phyloP scores from a whole-genome alignment of 2,329 filamentous ascomycete species.

The Diaporthe vexans region DNA sequence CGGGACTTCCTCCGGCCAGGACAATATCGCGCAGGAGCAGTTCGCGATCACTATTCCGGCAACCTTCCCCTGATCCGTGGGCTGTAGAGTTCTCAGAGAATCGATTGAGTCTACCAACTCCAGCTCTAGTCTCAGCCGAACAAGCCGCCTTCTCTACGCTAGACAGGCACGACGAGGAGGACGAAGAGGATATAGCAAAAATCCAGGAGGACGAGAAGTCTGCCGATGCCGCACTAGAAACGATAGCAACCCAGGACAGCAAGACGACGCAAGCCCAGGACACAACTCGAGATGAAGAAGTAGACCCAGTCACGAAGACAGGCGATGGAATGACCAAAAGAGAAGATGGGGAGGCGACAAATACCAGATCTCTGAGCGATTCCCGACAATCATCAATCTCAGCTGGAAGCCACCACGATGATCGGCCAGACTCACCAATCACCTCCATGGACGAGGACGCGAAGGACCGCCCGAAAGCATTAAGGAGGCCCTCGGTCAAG shows the following conservation, averaged over 20 bases:
- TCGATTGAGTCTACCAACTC: constrained; percentile 35
- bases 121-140: constrained; percentile 38
- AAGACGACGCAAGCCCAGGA: neutral
- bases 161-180: constrained; percentile 37
- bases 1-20: constrained; percentile 49
- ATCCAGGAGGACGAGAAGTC: constrained; percentile 11
- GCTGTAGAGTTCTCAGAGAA: constrained; percentile 50
- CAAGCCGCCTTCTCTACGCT: constrained; percentile 39
- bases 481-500: constrained; percentile 56
- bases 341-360: constrained; percentile 8
- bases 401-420: constrained; percentile 50
- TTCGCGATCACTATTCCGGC: constrained; percentile 45
- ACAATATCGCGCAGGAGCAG: constrained; percentile 41
- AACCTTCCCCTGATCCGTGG: constrained; percentile 60
- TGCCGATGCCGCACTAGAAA: neutral
- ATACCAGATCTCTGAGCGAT: constrained; percentile 27
- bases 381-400: constrained; percentile 44
- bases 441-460: constrained; percentile 61
- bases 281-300: neutral
- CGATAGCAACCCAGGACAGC: neutral
- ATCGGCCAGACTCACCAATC: constrained; percentile 58
- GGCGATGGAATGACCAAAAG: neutral
- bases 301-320: neutral
- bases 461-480: constrained; percentile 44
- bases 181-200: constrained; percentile 17